Evolutionary conservation across 176 grass and related monocot genomes (phyloP).

Genomic region (Cymbopogon citratus): DNA sequence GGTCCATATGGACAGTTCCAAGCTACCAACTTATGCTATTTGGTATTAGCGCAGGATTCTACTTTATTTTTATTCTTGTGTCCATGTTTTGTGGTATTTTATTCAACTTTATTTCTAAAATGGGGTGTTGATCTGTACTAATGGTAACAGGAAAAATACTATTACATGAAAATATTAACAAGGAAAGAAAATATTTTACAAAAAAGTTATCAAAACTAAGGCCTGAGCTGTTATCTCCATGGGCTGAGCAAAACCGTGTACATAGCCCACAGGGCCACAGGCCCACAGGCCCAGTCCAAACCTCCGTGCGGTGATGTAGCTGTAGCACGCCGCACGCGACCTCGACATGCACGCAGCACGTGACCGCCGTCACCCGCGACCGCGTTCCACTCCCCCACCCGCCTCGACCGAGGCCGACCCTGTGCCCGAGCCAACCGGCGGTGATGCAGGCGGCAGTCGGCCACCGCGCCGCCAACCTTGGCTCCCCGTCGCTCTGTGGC

Average conservation of each 20-base stretch:
- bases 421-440: neutral
- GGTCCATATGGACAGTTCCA: too few relatives aligned
- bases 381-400: neutral
- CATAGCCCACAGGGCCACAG: neutral
- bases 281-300: neutral
- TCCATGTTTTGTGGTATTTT: neutral
- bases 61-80: neutral
- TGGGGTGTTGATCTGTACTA: neutral
- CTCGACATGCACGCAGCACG: neutral
- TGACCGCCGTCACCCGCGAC: constrained; percentile 2
- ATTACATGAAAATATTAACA: neutral
- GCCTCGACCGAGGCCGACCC: neutral
- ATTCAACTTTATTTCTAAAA: neutral
- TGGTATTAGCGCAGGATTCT: too few relatives aligned
- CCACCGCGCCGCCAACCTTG: neutral
- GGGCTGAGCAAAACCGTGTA: neutral
- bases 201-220: neutral
- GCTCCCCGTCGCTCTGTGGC: neutral
- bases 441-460: constrained; percentile 22
- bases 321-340: neutral
- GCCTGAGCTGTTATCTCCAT: neutral
- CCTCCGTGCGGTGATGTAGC: neutral
- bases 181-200: too few relatives aligned
- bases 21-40: too few relatives aligned
- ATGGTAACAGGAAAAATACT: neutral